Evolutionary conservation across 352 stramenopile genomes (phyloP), one percentile per base, ranked within the genome.

Genomic region (Labyrinthula sp.): DNA sequence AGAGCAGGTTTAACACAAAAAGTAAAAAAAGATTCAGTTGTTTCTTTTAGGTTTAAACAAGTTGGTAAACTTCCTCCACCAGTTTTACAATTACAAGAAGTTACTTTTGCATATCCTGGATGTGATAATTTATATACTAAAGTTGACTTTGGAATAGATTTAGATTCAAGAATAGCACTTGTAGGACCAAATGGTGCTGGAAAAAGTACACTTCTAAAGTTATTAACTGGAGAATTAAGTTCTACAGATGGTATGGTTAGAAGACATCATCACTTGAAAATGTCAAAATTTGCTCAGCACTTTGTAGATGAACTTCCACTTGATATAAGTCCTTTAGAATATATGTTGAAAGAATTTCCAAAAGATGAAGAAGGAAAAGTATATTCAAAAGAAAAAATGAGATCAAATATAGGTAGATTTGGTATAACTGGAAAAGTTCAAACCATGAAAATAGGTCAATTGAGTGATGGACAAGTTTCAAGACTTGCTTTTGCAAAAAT

Each of bases 141-240:
- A 43, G 75, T 95, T 25, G 89, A 98, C 60, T 97, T 97, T 62
- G 90, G 90, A 68, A 87, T 98, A 55, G 88, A 98, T 62, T 93
- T 91, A 61, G 82, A 85, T 38, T 92, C 77, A 35, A 79, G 87
- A 28, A 78, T 97, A 52, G 95, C 82, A 66, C 85, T 96, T 31
- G 86, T 96, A 20, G 89, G 89, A 0, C 85, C 87, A 3, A 97
- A 97, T 62, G 89, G 89, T 59, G 76, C 87, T 21, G 87, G 88
- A 57, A 95, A 94, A 66, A 84, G 64, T 62, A 96, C 89, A 26
- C 60, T 98, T 30, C 68, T 96, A n/a, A 95, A 96, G 71, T 79
- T 89, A 10, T 64, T 89, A 20, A 38, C 50, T n/a, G 85, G 86
- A 15, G 88, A 96, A 63, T 67, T 98, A 22, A 64, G 66, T 12